Base-by-base conservation (phyloP, 2,329 filamentous ascomycete genomes). In the Hysterium pulicare region DNA sequence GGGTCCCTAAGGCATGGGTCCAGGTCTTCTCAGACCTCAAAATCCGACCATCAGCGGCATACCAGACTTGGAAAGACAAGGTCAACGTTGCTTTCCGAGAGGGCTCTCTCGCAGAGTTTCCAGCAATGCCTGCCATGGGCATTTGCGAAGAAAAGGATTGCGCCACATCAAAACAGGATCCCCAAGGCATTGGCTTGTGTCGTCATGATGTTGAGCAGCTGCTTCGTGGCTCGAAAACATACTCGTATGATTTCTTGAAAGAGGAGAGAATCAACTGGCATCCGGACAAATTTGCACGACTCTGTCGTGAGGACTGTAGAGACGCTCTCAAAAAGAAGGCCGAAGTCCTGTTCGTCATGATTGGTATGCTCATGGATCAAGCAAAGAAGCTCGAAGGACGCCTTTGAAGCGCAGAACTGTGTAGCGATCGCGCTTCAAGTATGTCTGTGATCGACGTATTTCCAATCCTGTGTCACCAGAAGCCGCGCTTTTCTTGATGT, bases 251-350 rank as follows among this genome's bases (percentile, higher is more conserved):
- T 13, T 58, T 53, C 47, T 48, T 66, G 21, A 62, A 59, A 43
- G 47, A 53, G 9, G 49, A 54, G 33, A 50, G 62, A 13, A 57
- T 53, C 41, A 33, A 54, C 23, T 66, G 59, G 58, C 62, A 66
- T 30, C 62, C 62, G 24, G 62, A 66, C 33, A 55, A 51, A 21
- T 64, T 65, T 33, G 55, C 49, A 23, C 50, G 55, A 33, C 54
- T 45, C 40, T 61, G 60, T 46, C 47, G 53, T 30, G 17, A 48
- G 9, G 50, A 55, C 2, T 39, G 50, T 24, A 48, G 40, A 11
- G 59, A 60, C 2, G 33, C 26, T 0, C 41, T 65, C 28, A 58
- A 55, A 47, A 38, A 40, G 21, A 54, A 49, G 39, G 54, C 61
- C 1, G 50, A 58, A 39, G 41, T 53, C 16, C 42, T 65, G 37